Conservation (phyloP, 208 protist species). For the Blastocrithidia nonstop region DNA sequence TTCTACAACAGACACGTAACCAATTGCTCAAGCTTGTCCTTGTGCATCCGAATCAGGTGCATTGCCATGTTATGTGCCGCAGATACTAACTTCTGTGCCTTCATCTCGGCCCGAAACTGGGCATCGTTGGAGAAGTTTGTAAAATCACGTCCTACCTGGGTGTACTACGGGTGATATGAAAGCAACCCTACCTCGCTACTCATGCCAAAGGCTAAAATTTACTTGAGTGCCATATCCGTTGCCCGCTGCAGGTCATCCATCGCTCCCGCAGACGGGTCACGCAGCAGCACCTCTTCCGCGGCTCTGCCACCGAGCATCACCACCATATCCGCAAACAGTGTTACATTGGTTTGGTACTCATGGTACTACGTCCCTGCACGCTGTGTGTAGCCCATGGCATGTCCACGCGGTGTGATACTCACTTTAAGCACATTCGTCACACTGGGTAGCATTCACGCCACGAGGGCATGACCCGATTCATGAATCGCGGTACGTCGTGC, state of each 20-base stretch:
- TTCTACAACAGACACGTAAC: slow-evolving; percentile 43
- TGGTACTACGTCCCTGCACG: slow-evolving; percentile 69
- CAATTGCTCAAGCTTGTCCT: slow-evolving; percentile 38
- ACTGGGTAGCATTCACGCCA: slow-evolving; percentile 57
- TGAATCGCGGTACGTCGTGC: slow-evolving; percentile 59
- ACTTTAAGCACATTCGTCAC: slow-evolving; percentile 71
- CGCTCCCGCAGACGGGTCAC: slow-evolving; percentile 73
- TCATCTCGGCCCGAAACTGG: slow-evolving; percentile 61
- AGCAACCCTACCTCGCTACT: slow-evolving; percentile 53
- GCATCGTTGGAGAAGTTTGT: slow-evolving; percentile 60
- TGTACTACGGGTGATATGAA: slow-evolving; percentile 70
- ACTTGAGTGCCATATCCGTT: slow-evolving; percentile 69
- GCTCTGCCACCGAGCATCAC: slow-evolving; percentile 76
- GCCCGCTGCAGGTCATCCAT: slow-evolving; percentile 81
- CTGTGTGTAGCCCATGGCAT: slow-evolving; percentile 80
- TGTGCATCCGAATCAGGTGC: slow-evolving; percentile 28
- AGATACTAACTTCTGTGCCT: slow-evolving; percentile 44
- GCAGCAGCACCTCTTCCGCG: slow-evolving; percentile 79
- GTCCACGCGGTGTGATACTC: slow-evolving; percentile 63
- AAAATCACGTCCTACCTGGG: slow-evolving; percentile 64
- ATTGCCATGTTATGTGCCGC: slow-evolving; percentile 47
- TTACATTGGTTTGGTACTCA: slow-evolving; percentile 78
- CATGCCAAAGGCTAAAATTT: slow-evolving; percentile 79
- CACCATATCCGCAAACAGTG: slow-evolving; percentile 73
- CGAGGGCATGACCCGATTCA: slow-evolving; percentile 59